phyloP scores from a whole-genome alignment of 257 asterid species.

The Vinca minor region DNA sequence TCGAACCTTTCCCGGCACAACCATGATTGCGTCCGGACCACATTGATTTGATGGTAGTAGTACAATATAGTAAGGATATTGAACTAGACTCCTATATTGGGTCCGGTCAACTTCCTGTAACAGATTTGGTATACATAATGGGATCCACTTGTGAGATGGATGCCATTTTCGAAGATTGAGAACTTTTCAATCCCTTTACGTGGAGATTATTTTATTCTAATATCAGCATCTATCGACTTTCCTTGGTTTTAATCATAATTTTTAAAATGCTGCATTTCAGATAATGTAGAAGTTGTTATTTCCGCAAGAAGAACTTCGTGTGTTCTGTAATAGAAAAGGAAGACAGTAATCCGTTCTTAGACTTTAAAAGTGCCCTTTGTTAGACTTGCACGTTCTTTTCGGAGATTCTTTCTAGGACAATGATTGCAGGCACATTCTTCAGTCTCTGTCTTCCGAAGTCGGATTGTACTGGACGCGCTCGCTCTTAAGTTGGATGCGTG shows the following conservation, averaged over 20 bases:
- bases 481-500: neutral
- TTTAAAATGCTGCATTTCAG: neutral
- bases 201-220: neutral
- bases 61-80: neutral
- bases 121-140: neutral
- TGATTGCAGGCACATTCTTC: neutral
- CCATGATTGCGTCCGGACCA: neutral
- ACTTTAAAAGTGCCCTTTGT: too few species aligned
- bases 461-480: neutral
- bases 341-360: neutral
- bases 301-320: neutral
- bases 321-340: neutral
- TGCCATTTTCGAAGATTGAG: neutral
- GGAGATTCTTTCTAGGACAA: neutral
- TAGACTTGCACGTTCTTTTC: neutral
- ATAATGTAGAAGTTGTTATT: neutral
- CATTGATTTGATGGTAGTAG: neutral
- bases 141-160: neutral
- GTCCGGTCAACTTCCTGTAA: neutral
- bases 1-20: neutral
- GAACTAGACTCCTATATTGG: conserved; percentile 2
- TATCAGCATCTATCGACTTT: neutral
- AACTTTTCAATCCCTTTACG: neutral
- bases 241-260: neutral
- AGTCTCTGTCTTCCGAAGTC: neutral